Evolutionary conservation across 176 grass and related monocot species (phyloP).

Genomic region (Tuctoria greenei): DNA sequence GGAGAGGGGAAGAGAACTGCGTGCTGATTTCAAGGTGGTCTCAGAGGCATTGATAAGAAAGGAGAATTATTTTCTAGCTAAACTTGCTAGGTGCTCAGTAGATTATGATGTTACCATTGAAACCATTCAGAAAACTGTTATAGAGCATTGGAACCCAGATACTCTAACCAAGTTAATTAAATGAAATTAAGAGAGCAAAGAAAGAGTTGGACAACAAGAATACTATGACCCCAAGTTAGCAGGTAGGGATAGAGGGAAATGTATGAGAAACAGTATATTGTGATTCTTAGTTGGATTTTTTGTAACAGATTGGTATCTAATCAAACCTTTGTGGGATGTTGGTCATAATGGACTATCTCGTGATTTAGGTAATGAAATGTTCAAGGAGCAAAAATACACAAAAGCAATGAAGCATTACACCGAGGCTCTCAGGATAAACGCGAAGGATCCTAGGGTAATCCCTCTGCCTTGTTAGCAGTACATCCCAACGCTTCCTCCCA

Average conservation of each 20-base stretch:
- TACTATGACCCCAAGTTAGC: slow-evolving; percentile 90
- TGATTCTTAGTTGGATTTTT: slow-evolving; percentile 2
- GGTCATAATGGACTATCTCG: background rate
- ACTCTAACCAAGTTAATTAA: slow-evolving; percentile 79
- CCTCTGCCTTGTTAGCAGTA: too few species aligned
- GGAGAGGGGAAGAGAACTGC: slow-evolving; percentile 94
- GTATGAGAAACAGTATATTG: slow-evolving; percentile 33
- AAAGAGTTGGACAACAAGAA: slow-evolving; percentile 96
- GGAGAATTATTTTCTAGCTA: slow-evolving; percentile 82
- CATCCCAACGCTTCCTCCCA: too few species aligned
- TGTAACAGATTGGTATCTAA: background rate
- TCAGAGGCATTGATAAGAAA: slow-evolving; percentile 94
- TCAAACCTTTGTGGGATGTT: background rate
- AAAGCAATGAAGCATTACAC: slow-evolving; percentile 93
- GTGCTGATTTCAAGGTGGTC: slow-evolving; percentile 93
- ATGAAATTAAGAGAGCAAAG: slow-evolving; percentile 91
- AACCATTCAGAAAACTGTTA: slow-evolving; percentile 88
- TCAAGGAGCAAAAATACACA: slow-evolving; percentile 93
- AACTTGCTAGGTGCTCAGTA: slow-evolving; percentile 80
- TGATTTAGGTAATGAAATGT: slow-evolving; percentile 80
- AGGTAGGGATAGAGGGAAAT: slow-evolving; percentile 94
- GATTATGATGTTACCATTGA: slow-evolving; percentile 85
- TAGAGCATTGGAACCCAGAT: slow-evolving; percentile 94
- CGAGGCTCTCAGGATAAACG: slow-evolving; percentile 91
- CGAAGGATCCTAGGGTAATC: slow-evolving; percentile 83